Evolutionary conservation across 2,329 filamentous ascomycete species (phyloP), one percentile per base, ranked within the genome.

Genomic region (Ambrosiella xylebori): DNA sequence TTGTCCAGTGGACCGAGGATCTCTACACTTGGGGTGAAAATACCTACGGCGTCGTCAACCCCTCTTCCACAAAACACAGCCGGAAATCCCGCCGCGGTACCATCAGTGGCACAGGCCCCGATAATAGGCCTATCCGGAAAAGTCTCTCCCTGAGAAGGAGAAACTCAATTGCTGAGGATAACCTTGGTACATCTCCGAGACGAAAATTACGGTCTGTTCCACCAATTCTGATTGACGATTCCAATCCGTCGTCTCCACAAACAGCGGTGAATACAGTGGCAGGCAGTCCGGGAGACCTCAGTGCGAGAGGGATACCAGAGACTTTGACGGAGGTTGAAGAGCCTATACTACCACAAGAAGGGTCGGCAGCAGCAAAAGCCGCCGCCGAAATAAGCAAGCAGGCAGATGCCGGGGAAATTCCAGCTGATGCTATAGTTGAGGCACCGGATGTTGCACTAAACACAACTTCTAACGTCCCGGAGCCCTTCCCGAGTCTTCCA

Each of bases 1-100:
- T 96, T 35, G 84, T 85, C 1, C 79, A 85, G 58, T 97, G 91
- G 91, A 84, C 93, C 76, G 86, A 94, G 68, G 85, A 87, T 65
- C 76, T 96, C 1, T 95, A 93, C 68, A 82, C 76, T 37, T 88
- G 88, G 74, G 91, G 90, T 1, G 82, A 87, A 56, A 78, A 86
- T 65, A 83, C 91, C 1, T 97, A 95, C 67, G 91, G 90, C 3
- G 79, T 96, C 6, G 79, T 80, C 57, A 85, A 94, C 13, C 56
- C 59, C 27, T 58, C 56, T 3, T 59, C 58, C 12, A 47, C 54
- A 1, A 60, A 60, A 27, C 27, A 49, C 8, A 38, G 51, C 11
- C 17, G 54, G 12, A 60, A 60, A 40, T 57, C 56, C n/a, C 52
- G 59, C 37, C 52, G 59, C 15, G 52, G 56, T 8, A 60, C 59